These are phyloP conservation scores for Colletotrichum tropicale DNA, from an alignment of 2,329 filamentous ascomycete genomes.

Conservation along the genomic window DNA sequence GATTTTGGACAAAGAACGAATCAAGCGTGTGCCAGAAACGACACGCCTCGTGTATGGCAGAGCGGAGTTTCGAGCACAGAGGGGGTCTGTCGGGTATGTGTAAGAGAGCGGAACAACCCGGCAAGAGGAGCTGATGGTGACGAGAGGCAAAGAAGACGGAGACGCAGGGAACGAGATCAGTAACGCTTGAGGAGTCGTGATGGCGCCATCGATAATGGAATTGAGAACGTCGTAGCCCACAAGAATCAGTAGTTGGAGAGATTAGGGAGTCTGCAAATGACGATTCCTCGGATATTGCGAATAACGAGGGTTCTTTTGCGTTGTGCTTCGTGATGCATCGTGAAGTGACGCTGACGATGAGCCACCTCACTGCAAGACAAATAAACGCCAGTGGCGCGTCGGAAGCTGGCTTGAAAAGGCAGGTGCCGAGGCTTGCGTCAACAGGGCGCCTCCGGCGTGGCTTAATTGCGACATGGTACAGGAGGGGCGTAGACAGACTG, in stretches of 20 bases:
- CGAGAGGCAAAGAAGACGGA: background rate
- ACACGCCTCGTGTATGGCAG: background rate
- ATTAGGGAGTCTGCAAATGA: background rate
- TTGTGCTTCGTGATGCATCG: background rate
- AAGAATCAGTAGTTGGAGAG: rapidly evolving
- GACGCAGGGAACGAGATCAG: background rate
- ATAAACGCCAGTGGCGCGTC: background rate
- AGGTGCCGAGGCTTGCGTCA: background rate
- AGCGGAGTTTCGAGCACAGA: background rate
- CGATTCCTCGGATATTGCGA: background rate
- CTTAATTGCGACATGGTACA: background rate
- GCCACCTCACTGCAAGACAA: background rate
- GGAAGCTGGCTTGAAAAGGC: background rate
- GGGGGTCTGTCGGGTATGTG: background rate
- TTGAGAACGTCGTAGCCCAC: background rate
- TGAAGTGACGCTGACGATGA: background rate
- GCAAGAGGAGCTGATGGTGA: background rate
- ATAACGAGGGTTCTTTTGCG: background rate
- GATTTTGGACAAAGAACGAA: background rate
- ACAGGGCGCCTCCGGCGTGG: background rate
- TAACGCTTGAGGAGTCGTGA: background rate
- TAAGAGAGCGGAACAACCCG: background rate
- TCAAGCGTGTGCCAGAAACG: background rate
- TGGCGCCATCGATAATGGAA: background rate
- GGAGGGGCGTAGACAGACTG: background rate